Conservation (phyloP, 2,329 filamentous ascomycete genomes). For the Alternaria sp. region DNA sequence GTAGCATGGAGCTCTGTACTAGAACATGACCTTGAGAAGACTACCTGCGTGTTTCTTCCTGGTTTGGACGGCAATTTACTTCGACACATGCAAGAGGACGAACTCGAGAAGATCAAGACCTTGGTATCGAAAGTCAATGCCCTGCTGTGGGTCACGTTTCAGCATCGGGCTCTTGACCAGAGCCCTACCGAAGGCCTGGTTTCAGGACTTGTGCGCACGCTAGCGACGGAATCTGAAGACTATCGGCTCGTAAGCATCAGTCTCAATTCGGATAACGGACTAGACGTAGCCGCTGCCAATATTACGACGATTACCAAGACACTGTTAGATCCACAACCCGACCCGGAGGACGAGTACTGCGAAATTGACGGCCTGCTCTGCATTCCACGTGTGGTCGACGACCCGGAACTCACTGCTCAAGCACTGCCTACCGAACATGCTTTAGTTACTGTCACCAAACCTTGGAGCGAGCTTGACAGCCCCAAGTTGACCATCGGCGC, state of each 20-base stretch:
- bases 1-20: constrained; percentile 1
- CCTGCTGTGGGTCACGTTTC: constrained; percentile 11
- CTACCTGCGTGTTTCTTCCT: constrained; percentile 12
- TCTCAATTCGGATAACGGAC: not conserved
- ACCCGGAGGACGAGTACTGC: constrained; percentile 20
- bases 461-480: constrained; percentile 15
- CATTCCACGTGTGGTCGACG: constrained; percentile 15
- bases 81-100: constrained; percentile 6
- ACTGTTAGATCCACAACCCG: not conserved
- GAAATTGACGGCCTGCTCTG: constrained; percentile 9
- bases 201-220: constrained; percentile 15
- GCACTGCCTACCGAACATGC: not conserved
- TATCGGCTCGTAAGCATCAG: constrained; percentile 14
- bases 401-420: constrained; percentile 1
- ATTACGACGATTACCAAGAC: constrained; percentile 3
- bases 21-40: constrained; percentile 3
- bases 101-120: constrained; percentile 8
- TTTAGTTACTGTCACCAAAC: constrained; percentile 17
- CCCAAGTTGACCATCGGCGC: constrained; percentile 15
- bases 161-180: not conserved
- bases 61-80: constrained; percentile 11
- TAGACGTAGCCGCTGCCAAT: not conserved
- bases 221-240: constrained; percentile 16
- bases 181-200: constrained; percentile 14
- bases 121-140: constrained; percentile 1